A percentile compares a stretch with the other conserved stretches of the same genome.
Evolutionary conservation across 352 stramenopile species (phyloP).

Genomic region (Globisporangium sylvaticum): DNA sequence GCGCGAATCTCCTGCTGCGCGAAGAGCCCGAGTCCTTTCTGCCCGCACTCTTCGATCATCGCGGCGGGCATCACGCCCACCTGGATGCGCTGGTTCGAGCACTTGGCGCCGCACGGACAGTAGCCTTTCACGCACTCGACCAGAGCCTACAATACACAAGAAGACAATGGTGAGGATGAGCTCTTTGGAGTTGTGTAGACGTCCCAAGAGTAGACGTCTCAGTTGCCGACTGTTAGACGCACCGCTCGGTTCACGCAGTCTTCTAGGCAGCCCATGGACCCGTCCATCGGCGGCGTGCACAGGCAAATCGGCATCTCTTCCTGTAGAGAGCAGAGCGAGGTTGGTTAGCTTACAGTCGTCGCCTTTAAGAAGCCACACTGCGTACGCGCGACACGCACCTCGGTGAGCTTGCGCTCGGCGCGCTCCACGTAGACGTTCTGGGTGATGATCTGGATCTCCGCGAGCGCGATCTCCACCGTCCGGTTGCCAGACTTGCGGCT

Average conservation of each 20-base stretch:
- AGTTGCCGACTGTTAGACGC: neutral
- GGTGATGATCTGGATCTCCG: constrained; percentile 64
- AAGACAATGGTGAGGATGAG: neutral
- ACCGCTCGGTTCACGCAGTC: constrained; percentile 78
- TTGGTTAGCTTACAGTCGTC: neutral
- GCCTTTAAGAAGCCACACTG: neutral
- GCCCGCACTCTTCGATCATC: constrained; percentile 50
- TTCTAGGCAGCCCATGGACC: constrained; percentile 55
- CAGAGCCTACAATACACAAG: constrained; percentile 32
- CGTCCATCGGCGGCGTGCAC: constrained; percentile 35
- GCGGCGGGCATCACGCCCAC: constrained; percentile 45
- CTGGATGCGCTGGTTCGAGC: constrained; percentile 78
- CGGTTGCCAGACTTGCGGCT: constrained; percentile 67
- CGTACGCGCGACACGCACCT: constrained; percentile 23
- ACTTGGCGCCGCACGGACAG: constrained; percentile 61
- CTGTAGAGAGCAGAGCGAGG: constrained; percentile 21
- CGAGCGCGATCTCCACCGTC: constrained; percentile 61
- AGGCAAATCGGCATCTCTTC: constrained; percentile 68
- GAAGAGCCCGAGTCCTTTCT: constrained; percentile 61
- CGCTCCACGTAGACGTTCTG: constrained; percentile 77
- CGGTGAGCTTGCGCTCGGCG: constrained; percentile 40
- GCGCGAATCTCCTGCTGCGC: constrained; percentile 44
- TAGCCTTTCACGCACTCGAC: constrained; percentile 60
- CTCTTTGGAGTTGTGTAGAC: neutral
- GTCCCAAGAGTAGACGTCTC: too few species aligned